phyloP scores from a whole-genome alignment of 108 stramenopile genomes.

The Bacterosira constricta region DNA sequence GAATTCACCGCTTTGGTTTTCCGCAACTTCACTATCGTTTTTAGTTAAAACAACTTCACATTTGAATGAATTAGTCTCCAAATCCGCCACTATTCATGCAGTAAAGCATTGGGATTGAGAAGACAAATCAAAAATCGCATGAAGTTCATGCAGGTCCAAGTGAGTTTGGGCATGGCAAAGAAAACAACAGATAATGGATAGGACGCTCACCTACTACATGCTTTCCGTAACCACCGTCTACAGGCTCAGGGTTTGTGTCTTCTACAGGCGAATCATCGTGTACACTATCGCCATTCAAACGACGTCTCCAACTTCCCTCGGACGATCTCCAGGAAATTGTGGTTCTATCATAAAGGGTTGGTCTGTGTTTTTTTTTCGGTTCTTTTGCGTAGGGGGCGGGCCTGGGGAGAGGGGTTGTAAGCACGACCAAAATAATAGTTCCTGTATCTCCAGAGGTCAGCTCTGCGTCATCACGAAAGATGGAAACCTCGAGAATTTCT shows the following conservation, averaged over 20 bases:
- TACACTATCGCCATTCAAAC: background rate
- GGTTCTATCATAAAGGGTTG: background rate
- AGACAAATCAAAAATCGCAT: background rate
- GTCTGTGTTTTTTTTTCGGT: background rate
- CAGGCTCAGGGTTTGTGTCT: background rate
- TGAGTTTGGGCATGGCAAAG: background rate
- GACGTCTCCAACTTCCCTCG: conserved; percentile 1
- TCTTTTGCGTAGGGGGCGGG: background rate
- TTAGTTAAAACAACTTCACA: conserved; percentile 58
- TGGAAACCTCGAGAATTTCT: conserved; percentile 47
- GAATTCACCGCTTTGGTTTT: conserved; percentile 8
- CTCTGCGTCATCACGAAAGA: conserved; percentile 16
- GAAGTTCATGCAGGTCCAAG: background rate
- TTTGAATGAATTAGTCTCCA: conserved; percentile 50
- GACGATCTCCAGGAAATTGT: conserved; percentile 15
- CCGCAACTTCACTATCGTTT: background rate
- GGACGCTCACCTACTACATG: conserved; percentile 11
- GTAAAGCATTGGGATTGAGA: background rate
- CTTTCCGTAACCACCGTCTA: background rate
- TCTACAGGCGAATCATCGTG: background rate
- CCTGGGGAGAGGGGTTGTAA: conserved; percentile 14
- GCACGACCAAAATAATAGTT: conserved; percentile 13
- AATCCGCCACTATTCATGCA: conserved; percentile 56
- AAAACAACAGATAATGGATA: no score
- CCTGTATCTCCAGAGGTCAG: background rate